phyloP scores from a whole-genome alignment of 164 flowering plant species.

The Litsea cubeba region DNA sequence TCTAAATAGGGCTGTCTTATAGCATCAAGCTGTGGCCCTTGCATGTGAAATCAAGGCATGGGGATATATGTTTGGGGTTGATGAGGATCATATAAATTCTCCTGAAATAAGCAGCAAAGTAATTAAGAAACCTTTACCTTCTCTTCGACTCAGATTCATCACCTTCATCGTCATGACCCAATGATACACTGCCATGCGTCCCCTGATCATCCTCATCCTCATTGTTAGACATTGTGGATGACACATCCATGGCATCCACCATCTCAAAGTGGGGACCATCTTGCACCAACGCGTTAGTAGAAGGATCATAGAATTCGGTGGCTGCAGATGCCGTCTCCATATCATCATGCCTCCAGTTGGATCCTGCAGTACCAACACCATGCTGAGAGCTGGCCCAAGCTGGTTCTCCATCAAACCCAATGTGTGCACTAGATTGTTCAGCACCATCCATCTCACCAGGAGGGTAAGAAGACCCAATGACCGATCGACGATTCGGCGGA shows the following conservation, averaged over 20 bases:
- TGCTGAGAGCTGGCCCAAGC: constrained; percentile 37
- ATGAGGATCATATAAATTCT: no score
- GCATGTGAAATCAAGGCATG: no score
- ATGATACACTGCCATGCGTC: constrained; percentile 71
- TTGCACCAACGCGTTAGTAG: constrained; percentile 38
- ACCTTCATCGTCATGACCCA: constrained; percentile 70
- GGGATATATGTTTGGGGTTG: no score
- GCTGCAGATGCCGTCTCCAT: constrained; percentile 38
- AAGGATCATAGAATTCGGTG: constrained; percentile 38
- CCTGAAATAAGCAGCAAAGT: background rate
- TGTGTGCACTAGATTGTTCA: constrained; percentile 32
- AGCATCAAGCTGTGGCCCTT: no score
- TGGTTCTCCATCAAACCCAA: constrained; percentile 34
- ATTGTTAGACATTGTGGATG: constrained; percentile 69
- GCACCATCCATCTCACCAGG: constrained; percentile 36
- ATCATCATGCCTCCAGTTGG: constrained; percentile 51
- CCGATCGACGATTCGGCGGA: constrained; percentile 52
- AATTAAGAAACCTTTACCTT: constrained; percentile 37
- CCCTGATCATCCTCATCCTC: constrained; percentile 78
- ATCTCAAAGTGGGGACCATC: constrained; percentile 22
- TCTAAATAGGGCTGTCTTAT: no score
- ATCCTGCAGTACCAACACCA: constrained; percentile 23
- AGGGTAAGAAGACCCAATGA: constrained; percentile 47
- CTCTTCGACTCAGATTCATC: constrained; percentile 91
- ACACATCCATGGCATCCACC: constrained; percentile 56